Percentiles rank a stretch among this genome's conserved stretches.
Evolutionary conservation across 2,329 filamentous ascomycete species (phyloP).

Genomic region (Tolypocladium paradoxum): DNA sequence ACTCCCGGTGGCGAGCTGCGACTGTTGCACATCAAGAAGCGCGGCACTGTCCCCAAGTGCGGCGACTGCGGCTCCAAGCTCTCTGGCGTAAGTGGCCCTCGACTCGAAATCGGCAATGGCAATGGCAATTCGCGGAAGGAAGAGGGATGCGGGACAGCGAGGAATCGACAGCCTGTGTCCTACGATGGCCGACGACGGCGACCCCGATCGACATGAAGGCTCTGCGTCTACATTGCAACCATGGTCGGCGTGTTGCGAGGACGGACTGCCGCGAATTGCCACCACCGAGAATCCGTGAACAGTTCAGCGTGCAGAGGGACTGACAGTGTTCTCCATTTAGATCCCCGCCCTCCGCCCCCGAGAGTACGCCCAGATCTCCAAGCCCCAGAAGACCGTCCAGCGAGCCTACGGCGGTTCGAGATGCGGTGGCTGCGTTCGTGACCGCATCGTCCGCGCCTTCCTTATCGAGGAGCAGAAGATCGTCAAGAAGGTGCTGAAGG

Average conservation of each 20-base stretch:
- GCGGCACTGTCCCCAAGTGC: slow-evolving; percentile 94
- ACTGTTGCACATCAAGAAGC: slow-evolving; percentile 99
- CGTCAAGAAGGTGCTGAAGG: slow-evolving; percentile 99
- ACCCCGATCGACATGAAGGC: not conserved
- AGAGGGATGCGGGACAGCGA: not conserved
- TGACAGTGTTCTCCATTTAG: slow-evolving; percentile 32
- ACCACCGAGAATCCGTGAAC: not conserved
- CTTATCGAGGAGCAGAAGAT: slow-evolving; percentile 99
- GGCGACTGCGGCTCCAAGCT: slow-evolving; percentile 98
- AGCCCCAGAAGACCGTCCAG: slow-evolving; percentile 99
- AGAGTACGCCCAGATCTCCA: slow-evolving; percentile 94
- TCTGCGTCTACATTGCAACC: not conserved
- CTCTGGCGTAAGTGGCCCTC: slow-evolving; percentile 70
- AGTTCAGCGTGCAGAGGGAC: not conserved
- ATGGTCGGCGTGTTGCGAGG: not conserved
- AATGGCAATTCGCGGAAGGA: not conserved
- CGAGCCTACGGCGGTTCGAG: slow-evolving; percentile 96
- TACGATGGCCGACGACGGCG: not conserved
- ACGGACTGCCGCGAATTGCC: not conserved
- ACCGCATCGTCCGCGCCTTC: slow-evolving; percentile 96
- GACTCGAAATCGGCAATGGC: slow-evolving; percentile 8
- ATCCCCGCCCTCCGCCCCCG: slow-evolving; percentile 93
- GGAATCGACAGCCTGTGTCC: not conserved
- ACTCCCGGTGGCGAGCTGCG: slow-evolving; percentile 93
- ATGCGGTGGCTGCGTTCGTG: slow-evolving; percentile 97